These are phyloP conservation scores for Silybum marianum DNA, from an alignment of 129 eudicot genomes.

Conservation along the genomic window DNA sequence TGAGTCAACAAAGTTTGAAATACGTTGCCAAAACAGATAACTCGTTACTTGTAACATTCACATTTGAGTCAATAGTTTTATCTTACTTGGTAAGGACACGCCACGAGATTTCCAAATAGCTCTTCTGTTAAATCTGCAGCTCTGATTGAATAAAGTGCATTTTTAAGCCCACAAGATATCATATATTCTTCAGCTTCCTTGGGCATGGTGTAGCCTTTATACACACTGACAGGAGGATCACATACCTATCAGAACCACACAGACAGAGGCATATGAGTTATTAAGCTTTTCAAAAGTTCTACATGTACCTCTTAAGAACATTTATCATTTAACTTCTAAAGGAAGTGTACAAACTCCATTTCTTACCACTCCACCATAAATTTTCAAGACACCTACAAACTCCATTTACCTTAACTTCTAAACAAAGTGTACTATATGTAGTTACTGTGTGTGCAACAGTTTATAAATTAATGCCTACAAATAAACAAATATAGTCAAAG, in stretches of 20 bases:
- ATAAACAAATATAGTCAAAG: not conserved
- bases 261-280: constrained; percentile 9
- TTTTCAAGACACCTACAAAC: not conserved
- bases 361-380: not conserved
- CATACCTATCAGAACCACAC: constrained; percentile 57
- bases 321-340: too few relatives aligned
- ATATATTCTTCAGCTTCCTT: constrained; percentile 82
- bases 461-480: not conserved
- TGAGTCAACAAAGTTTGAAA: not conserved
- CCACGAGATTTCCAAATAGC: constrained; percentile 75
- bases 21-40: constrained; percentile 2
- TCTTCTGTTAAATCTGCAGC: constrained; percentile 81
- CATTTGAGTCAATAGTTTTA: constrained; percentile 4
- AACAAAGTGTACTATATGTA: too few relatives aligned
- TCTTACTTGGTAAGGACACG: constrained; percentile 75
- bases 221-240: constrained; percentile 95
- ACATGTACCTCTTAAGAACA: not conserved
- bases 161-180: constrained; percentile 78
- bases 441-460: not conserved
- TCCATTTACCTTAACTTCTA: too few relatives aligned
- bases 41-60: not conserved
- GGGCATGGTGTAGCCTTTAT: constrained; percentile 78
- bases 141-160: constrained; percentile 87
- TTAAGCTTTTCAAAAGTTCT: constrained; percentile 9
- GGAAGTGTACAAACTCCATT: too few relatives aligned